Percentiles rank a stretch among this genome's conserved stretches.
Conservation (phyloP, 2,329 filamentous ascomycete species). For the Paraphaeosphaeria minitans region DNA sequence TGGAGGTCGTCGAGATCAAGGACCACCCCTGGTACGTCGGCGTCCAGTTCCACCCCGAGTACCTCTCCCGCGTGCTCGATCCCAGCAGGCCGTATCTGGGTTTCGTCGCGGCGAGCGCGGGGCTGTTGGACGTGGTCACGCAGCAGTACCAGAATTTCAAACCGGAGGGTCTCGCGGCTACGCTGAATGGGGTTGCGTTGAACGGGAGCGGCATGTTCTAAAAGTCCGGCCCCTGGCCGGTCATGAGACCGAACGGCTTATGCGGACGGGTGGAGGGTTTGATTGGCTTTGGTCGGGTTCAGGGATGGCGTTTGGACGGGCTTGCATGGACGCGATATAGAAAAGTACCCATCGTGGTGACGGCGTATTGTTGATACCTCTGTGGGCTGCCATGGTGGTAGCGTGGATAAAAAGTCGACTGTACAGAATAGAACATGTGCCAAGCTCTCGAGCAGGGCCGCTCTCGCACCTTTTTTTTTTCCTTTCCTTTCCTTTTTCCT, state of each 20-base stretch:
- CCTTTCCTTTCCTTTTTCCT: too few relatives aligned
- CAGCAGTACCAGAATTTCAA: slow-evolving; percentile 27
- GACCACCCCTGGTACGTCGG: slow-evolving; percentile 86
- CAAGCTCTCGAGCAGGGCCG: background rate
- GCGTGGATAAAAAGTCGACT: background rate
- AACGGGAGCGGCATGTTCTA: slow-evolving; percentile 19
- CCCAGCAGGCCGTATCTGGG: slow-evolving; percentile 80
- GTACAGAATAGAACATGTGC: background rate
- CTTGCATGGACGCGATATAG: background rate
- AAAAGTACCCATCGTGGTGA: background rate
- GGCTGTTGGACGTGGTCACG: slow-evolving; percentile 62
- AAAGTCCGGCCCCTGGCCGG: background rate
- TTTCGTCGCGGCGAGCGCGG: slow-evolving; percentile 79
- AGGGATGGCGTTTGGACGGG: background rate
- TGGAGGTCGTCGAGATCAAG: slow-evolving; percentile 82
- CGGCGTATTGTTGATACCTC: background rate
- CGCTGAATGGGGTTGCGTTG: slow-evolving; percentile 27
- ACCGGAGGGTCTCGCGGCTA: slow-evolving; percentile 31
- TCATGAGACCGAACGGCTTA: background rate
- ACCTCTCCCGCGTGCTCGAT: slow-evolving; percentile 73
- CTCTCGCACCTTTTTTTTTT: background rate
- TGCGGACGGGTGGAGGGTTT: background rate
- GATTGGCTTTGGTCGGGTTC: background rate
- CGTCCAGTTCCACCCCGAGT: slow-evolving; percentile 90
- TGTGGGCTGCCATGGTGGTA: background rate